Conservation (phyloP, 805 yeast genomes). For the Starmerella roubikii region DNA sequence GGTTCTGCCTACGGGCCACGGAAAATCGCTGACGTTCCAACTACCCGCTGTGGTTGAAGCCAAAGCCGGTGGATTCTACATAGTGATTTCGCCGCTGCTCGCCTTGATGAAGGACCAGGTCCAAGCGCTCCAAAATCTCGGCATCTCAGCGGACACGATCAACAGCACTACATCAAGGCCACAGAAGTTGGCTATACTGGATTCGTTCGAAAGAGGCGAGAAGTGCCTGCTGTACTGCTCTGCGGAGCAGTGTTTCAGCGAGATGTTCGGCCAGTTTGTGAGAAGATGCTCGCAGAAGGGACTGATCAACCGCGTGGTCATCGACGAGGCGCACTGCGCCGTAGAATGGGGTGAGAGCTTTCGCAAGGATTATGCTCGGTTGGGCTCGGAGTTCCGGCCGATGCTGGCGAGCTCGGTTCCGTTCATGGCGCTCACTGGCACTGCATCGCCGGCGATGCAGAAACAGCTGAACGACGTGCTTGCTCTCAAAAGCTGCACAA, state of each 20-base stretch:
- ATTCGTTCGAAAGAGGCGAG: constrained; percentile 50
- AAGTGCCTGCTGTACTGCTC: constrained; percentile 65
- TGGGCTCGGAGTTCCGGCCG: constrained; percentile 48
- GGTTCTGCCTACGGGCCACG: constrained; percentile 97
- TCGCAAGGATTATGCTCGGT: constrained; percentile 81
- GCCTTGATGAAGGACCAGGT: constrained; percentile 97
- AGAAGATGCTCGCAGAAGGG: constrained; percentile 35
- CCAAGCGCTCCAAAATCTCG: constrained; percentile 48
- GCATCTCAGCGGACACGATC: constrained; percentile 71
- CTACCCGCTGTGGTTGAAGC: constrained; percentile 66
- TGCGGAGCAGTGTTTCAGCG: constrained; percentile 54
- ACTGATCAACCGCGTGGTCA: constrained; percentile 67
- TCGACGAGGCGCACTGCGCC: constrained; percentile 97
- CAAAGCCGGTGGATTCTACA: constrained; percentile 41
- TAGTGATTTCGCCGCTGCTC: constrained; percentile 85
- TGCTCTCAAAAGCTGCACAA: constrained; percentile 40
- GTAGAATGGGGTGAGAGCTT: constrained; percentile 98
- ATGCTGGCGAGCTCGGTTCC: constrained; percentile 57
- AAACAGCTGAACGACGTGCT: constrained; percentile 51
- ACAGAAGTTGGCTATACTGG: constrained; percentile 44
- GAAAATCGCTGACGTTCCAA: constrained; percentile 90
- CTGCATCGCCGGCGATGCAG: constrained; percentile 48
- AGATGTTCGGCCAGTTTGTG: constrained; percentile 51
- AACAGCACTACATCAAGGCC: constrained; percentile 57
- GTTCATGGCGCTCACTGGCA: constrained; percentile 90